A percentile compares a stretch with the other conserved stretches of the same genome.
Evolutionary conservation across 768 basidiomycete species (phyloP).

Genomic region (Termitomyces titanicus): DNA sequence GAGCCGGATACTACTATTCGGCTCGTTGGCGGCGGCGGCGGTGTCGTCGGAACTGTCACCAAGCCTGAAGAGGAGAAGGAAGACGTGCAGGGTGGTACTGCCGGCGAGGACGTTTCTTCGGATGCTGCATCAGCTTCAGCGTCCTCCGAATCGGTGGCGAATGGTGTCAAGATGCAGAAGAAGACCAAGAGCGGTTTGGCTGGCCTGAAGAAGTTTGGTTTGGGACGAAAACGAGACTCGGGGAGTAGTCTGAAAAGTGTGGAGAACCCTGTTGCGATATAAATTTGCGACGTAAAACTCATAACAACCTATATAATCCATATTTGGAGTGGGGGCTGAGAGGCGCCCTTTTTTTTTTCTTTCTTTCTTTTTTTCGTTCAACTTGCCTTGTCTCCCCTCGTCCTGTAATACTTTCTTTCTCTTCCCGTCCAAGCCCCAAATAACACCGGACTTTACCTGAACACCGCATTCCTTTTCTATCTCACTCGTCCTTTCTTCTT

Average conservation of each 20-base stretch:
- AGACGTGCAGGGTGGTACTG: constrained; percentile 20
- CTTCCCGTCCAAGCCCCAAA: background rate
- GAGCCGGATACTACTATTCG: constrained; percentile 46
- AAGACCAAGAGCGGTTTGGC: constrained; percentile 58
- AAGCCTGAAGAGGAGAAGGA: constrained; percentile 25
- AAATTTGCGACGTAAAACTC: background rate
- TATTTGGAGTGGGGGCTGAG: background rate
- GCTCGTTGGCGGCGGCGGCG: constrained; percentile 55
- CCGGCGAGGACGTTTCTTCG: constrained; percentile 23
- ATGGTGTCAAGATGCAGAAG: constrained; percentile 39
- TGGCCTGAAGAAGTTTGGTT: constrained; percentile 52
- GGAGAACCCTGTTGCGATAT: constrained; percentile 14
- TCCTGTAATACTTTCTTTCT: background rate
- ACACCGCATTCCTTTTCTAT: background rate
- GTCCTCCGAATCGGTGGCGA: constrained; percentile 13
- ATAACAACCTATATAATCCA: background rate
- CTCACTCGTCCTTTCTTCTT: background rate
- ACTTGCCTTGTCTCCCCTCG: background rate
- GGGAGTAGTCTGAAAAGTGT: constrained; percentile 23
- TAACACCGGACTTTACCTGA: background rate
- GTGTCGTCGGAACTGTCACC: constrained; percentile 36
- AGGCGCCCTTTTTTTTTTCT: background rate
- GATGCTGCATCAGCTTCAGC: constrained; percentile 37
- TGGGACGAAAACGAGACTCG: constrained; percentile 52
- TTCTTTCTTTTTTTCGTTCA: background rate